phyloP scores from a whole-genome alignment of 2,329 filamentous ascomycete species.

The Hortaea werneckii region DNA sequence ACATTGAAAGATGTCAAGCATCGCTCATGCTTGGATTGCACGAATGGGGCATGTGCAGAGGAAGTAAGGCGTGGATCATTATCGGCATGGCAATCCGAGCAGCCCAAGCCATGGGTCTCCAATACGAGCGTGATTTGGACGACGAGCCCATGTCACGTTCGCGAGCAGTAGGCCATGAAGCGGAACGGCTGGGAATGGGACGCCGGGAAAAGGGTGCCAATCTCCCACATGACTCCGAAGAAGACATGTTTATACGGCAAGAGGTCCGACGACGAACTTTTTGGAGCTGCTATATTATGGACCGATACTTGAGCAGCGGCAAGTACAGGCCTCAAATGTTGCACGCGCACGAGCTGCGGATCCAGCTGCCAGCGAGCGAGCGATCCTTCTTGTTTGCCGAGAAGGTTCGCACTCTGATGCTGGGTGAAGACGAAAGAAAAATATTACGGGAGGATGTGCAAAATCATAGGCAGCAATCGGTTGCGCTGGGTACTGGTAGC shows the following conservation, averaged over 20 bases:
- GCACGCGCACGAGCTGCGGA: slow-evolving; percentile 47
- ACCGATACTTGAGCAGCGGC: slow-evolving; percentile 58
- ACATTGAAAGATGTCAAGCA: slow-evolving; percentile 55
- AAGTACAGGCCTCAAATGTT: slow-evolving; percentile 52
- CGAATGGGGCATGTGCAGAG: slow-evolving; percentile 58
- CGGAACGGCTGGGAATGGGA: slow-evolving; percentile 27
- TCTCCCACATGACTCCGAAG: slow-evolving; percentile 12
- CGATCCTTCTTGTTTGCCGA: slow-evolving; percentile 53
- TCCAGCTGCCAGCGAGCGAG: slow-evolving; percentile 60
- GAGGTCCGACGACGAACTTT: slow-evolving; percentile 61
- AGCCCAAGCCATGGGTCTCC: slow-evolving; percentile 51
- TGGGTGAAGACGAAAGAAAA: slow-evolving; percentile 34
- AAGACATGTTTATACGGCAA: slow-evolving; percentile 44
- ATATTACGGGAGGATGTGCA: slow-evolving; percentile 30
- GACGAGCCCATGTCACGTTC: slow-evolving; percentile 27
- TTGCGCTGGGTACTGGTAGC: slow-evolving; percentile 17
- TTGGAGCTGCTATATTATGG: slow-evolving; percentile 65
- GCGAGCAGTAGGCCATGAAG: slow-evolving; percentile 27
- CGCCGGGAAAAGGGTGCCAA: slow-evolving; percentile 15
- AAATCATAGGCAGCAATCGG: slow-evolving; percentile 39
- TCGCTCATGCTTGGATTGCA: slow-evolving; percentile 62
- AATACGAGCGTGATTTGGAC: slow-evolving; percentile 43
- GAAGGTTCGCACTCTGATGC: slow-evolving; percentile 43
- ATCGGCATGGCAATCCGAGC: slow-evolving; percentile 50
- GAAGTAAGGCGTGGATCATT: slow-evolving; percentile 55